Evolutionary conservation across 2,329 filamentous ascomycete genomes (phyloP).

Genomic region (Epichloe coenophiala): DNA sequence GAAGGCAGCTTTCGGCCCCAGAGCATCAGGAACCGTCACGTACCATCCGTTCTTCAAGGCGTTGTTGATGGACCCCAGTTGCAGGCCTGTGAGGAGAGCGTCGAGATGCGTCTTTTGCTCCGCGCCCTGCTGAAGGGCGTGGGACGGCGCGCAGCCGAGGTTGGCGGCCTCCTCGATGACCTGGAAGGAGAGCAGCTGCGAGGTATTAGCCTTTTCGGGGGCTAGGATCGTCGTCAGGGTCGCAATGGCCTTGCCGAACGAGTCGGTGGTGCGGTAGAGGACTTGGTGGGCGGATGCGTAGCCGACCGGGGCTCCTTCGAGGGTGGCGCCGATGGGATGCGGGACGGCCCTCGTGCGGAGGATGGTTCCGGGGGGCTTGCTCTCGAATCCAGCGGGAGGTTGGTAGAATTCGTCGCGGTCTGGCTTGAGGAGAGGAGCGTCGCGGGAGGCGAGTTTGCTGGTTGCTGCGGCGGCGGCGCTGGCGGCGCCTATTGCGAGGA

Average conservation of each 20-base stretch:
- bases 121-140: constrained; percentile 13
- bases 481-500: no score
- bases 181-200: constrained; percentile 27
- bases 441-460: no score
- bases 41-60: constrained; percentile 29
- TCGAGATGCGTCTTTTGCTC: constrained; percentile 12
- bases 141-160: constrained; percentile 19
- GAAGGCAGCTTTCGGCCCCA: constrained; percentile 29
- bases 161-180: constrained; percentile 25
- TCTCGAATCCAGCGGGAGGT: no score
- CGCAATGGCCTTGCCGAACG: constrained; percentile 18
- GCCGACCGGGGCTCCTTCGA: not conserved
- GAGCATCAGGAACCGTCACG: constrained; percentile 33
- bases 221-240: constrained; percentile 25
- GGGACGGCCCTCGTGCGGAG: no score
- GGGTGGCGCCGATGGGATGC: no score
- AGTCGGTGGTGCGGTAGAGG: constrained; percentile 25
- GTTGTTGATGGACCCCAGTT: no score
- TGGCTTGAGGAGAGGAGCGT: no score
- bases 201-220: constrained; percentile 16
- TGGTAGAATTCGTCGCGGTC: no score
- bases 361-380: no score
- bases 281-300: constrained; percentile 18
- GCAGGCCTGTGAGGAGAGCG: constrained; percentile 8
- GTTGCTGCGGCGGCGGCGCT: no score